Conservation (phyloP, 345 rosid genomes). For the Syzygium aqueum region DNA sequence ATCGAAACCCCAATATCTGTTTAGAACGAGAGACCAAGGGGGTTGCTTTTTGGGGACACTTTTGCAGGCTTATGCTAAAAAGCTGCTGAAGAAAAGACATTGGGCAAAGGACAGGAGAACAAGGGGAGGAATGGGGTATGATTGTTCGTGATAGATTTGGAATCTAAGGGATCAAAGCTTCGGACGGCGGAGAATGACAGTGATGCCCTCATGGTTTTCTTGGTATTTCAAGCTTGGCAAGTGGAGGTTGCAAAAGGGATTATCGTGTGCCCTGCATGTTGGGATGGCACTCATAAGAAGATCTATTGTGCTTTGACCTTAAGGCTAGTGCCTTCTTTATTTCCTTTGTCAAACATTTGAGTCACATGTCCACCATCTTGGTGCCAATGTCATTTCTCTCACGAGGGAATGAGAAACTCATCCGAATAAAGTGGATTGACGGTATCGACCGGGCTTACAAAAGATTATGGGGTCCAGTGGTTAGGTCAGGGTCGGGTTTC, state of each 20-base stretch:
- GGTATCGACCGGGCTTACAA: background rate
- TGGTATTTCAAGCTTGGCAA: background rate
- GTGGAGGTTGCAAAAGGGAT: background rate
- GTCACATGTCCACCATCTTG: background rate
- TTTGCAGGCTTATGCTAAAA: background rate
- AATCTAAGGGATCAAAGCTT: background rate
- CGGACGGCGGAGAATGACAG: background rate
- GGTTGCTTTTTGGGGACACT: background rate
- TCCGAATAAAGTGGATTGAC: background rate
- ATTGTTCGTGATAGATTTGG: background rate
- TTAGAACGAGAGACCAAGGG: background rate
- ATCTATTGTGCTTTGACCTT: background rate
- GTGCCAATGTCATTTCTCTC: background rate
- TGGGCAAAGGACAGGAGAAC: background rate
- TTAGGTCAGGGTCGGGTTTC: background rate
- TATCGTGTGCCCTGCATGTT: background rate
- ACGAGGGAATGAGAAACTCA: background rate
- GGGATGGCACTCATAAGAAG: background rate
- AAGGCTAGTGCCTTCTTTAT: background rate
- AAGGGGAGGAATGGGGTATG: background rate
- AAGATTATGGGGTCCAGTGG: fast-evolving
- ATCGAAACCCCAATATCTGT: background rate
- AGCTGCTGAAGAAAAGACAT: background rate
- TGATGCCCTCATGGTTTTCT: background rate
- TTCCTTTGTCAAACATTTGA: background rate